Percentiles rank a stretch among this genome's conserved stretches.
phyloP scores from a whole-genome alignment of 2,329 filamentous ascomycete species.

The Beauveria australis region DNA sequence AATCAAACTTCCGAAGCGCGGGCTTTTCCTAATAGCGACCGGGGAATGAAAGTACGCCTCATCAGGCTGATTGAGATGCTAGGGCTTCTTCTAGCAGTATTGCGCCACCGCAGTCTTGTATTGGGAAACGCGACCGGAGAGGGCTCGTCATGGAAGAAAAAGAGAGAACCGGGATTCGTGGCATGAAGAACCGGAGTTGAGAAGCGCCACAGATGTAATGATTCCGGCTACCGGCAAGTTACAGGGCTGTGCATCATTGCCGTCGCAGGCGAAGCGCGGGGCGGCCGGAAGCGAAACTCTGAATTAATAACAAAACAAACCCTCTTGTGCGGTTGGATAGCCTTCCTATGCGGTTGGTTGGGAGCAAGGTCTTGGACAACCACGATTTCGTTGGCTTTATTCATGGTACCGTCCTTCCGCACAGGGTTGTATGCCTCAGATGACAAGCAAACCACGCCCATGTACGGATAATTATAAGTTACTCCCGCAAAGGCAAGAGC shows the following conservation, averaged over 20 bases:
- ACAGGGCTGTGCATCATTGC: constrained; percentile 4
- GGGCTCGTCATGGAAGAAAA: background rate
- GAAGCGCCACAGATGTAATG: background rate
- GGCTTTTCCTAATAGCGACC: too few relatives aligned
- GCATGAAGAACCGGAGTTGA: background rate
- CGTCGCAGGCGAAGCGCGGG: background rate
- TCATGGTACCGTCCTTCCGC: background rate
- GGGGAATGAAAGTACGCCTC: background rate
- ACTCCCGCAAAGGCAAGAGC: too few relatives aligned
- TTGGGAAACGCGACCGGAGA: background rate
- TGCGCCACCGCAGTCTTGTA: background rate
- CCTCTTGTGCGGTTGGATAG: background rate
- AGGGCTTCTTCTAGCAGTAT: background rate
- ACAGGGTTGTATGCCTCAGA: background rate
- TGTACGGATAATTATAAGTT: background rate
- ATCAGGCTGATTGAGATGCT: background rate
- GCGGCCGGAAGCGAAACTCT: too few relatives aligned
- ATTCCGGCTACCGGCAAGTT: background rate
- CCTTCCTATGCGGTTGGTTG: background rate
- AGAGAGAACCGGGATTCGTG: background rate
- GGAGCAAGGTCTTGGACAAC: background rate
- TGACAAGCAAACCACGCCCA: background rate
- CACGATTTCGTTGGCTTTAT: background rate
- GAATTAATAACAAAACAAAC: too few relatives aligned
- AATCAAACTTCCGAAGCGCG: background rate